phyloP scores from a whole-genome alignment of 1,139 yeast species.

The Geotrichum histeridarum region DNA sequence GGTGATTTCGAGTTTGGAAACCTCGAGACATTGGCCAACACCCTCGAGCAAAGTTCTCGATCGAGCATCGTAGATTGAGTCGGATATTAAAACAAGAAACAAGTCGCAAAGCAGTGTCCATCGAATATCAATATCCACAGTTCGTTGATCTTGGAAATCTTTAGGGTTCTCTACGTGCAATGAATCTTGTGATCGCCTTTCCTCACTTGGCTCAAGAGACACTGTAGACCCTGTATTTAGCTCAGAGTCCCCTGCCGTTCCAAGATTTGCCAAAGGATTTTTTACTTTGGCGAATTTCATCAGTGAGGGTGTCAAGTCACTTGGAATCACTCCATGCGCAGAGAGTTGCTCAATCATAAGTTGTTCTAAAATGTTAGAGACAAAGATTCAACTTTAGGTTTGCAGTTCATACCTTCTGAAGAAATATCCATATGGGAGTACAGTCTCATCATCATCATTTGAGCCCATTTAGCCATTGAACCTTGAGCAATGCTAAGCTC shows the following conservation, averaged over 20 bases:
- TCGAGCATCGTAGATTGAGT: conserved; percentile 83
- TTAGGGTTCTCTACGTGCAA: conserved; percentile 36
- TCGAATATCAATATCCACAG: conserved; percentile 65
- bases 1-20: conserved; percentile 59
- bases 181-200: conserved; percentile 16
- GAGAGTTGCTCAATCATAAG: conserved; percentile 84
- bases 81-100: conserved; percentile 71
- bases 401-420: conserved; percentile 40
- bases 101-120: conserved; percentile 94
- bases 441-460: conserved; percentile 61
- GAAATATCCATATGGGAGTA: conserved; percentile 76
- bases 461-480: conserved; percentile 81
- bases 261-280: conserved; percentile 27
- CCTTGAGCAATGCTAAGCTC: conserved; percentile 67
- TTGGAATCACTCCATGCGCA: conserved; percentile 71
- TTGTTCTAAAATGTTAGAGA: conserved; percentile 45
- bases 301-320: conserved; percentile 59
- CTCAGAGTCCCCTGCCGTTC: not conserved
- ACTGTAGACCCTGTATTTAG: not conserved
- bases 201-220: not conserved
- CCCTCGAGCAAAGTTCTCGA: conserved; percentile 68
- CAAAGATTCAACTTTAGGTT: not conserved
- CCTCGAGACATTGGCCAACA: conserved; percentile 59
- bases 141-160: conserved; percentile 37
- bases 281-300: conserved; percentile 30